These are phyloP conservation scores for Penicillium cosmopolitanum DNA, from an alignment of 495 filamentous ascomycete species.

Conservation along the genomic window DNA sequence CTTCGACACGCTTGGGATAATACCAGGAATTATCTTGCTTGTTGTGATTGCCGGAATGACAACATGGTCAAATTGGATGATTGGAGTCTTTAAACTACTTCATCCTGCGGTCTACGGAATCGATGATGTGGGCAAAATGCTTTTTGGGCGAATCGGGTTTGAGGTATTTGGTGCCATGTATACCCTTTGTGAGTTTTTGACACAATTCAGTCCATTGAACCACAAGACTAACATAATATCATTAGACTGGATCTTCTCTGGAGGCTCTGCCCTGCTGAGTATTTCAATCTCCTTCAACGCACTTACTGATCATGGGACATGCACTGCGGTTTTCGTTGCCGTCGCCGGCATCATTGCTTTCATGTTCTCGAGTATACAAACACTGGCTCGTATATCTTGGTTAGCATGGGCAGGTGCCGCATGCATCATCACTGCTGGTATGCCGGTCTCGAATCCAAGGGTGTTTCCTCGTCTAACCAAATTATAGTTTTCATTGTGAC, in stretches of 20 bases:
- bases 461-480: conserved; percentile 18
- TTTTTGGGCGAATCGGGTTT: conserved; percentile 62
- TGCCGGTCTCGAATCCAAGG: conserved; percentile 1
- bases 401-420: conserved; percentile 42
- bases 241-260: conserved; percentile 48
- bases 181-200: conserved; percentile 28
- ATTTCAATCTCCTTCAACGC: conserved; percentile 72
- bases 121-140: conserved; percentile 66
- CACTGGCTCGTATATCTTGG: conserved; percentile 40
- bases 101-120: conserved; percentile 68
- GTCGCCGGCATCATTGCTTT: conserved; percentile 40
- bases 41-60: conserved; percentile 61
- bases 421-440: conserved; percentile 39
- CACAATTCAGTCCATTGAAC: no score
- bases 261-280: conserved; percentile 57
- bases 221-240: background rate
- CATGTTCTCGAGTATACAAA: conserved; percentile 36
- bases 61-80: conserved; percentile 71
- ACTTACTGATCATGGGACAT: conserved; percentile 64
- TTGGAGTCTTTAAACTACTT: conserved; percentile 69
- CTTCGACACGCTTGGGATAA: conserved; percentile 63
- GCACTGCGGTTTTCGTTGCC: conserved; percentile 54
- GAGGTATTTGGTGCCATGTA: conserved; percentile 62
- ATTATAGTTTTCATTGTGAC: conserved; percentile 66
- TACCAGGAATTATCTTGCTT: conserved; percentile 54